Conservation (phyloP, 257 asterid genomes). For the Avicennia marina region DNA sequence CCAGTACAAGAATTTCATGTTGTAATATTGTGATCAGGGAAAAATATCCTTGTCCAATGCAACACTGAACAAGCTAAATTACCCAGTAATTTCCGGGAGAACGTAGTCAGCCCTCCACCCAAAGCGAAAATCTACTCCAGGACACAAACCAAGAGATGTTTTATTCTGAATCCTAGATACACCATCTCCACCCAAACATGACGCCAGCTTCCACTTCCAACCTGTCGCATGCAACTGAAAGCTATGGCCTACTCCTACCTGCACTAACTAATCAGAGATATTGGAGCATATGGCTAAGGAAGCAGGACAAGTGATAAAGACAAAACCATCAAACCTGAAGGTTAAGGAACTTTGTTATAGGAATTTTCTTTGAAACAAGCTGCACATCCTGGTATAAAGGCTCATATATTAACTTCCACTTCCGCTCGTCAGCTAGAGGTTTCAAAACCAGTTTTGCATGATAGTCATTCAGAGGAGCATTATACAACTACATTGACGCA, state of each 20-base stretch:
- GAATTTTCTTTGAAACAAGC: constrained; percentile 90
- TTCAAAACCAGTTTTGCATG: constrained; percentile 88
- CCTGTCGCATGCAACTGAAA: constrained; percentile 87
- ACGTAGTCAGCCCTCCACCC: constrained; percentile 96
- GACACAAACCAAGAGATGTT: constrained; percentile 82
- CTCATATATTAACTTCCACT: constrained; percentile 85
- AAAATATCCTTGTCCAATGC: not conserved
- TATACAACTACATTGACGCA: constrained; percentile 53
- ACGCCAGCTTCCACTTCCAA: constrained; percentile 93
- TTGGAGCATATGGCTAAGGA: constrained; percentile 4
- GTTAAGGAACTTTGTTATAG: constrained; percentile 74
- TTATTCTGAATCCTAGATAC: constrained; percentile 76
- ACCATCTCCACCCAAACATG: constrained; percentile 89
- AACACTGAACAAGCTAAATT: constrained; percentile 23
- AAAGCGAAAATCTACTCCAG: constrained; percentile 89
- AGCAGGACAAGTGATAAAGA: constrained; percentile 2
- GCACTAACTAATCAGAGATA: constrained; percentile 17
- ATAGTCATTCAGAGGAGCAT: constrained; percentile 80
- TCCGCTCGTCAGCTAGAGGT: constrained; percentile 76
- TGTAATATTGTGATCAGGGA: not conserved
- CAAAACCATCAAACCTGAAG: constrained; percentile 64
- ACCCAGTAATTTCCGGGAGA: constrained; percentile 92
- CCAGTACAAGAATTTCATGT: not conserved
- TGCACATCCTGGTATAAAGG: constrained; percentile 85
- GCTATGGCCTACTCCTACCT: constrained; percentile 98